Evolutionary conservation across 2,329 filamentous ascomycete species (phyloP).

Genomic region (Cytospora leucostoma): DNA sequence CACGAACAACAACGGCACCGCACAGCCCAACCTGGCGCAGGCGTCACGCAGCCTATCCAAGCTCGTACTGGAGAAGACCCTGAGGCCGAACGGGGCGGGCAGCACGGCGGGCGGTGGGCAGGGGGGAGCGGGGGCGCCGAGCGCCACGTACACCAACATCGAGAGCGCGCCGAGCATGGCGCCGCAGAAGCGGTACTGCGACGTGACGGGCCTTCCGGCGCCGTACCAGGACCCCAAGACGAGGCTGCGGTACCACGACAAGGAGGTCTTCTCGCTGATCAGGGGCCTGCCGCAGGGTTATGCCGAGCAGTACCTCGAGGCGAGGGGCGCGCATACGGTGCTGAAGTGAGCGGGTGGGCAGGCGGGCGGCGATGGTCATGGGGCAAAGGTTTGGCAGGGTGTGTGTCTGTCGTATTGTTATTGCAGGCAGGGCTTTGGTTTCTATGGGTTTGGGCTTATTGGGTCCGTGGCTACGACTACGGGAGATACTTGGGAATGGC

Average conservation of each 20-base stretch:
- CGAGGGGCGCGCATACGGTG: conserved; percentile 88
- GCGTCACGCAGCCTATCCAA: conserved; percentile 84
- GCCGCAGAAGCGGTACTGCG: conserved; percentile 87
- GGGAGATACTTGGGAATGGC: conserved; percentile 9
- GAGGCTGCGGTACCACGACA: conserved; percentile 86
- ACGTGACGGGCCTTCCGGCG: conserved; percentile 89
- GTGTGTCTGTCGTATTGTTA: neutral
- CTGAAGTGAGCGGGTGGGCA: conserved; percentile 71
- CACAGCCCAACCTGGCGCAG: conserved; percentile 75
- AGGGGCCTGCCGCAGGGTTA: conserved; percentile 77
- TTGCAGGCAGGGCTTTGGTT: neutral
- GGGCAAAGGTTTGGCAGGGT: neutral
- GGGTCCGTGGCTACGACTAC: neutral
- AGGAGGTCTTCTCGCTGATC: conserved; percentile 85
- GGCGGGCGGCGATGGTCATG: conserved; percentile 36
- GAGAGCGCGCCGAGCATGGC: conserved; percentile 84
- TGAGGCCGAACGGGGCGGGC: conserved; percentile 46
- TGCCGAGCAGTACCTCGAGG: conserved; percentile 85
- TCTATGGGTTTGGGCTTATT: conserved; percentile 4
- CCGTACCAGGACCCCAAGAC: conserved; percentile 96
- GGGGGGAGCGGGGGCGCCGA: conserved; percentile 57
- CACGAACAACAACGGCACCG: conserved; percentile 41
- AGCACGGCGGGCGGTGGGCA: conserved; percentile 34
- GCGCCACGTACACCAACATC: conserved; percentile 92
- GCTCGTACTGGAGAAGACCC: conserved; percentile 83